Percentiles rank a stretch among this genome's conserved stretches.
phyloP scores from a whole-genome alignment of 164 flowering plant species.

The Magnolia changhungtana region DNA sequence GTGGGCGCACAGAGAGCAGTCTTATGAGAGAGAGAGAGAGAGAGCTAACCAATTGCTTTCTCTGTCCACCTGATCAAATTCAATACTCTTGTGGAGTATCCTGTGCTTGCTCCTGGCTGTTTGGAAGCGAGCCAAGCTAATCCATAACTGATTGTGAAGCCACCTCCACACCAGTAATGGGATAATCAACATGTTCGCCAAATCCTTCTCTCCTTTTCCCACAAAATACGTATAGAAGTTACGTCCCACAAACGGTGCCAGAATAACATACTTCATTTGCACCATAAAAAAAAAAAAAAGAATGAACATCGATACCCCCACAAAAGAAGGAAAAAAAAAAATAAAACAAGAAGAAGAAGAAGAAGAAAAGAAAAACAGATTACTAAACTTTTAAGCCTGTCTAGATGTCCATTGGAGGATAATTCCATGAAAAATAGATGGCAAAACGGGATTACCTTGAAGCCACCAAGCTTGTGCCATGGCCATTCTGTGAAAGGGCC shows the following conservation, averaged over 20 bases:
- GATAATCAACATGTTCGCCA: not conserved
- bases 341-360: too few species aligned
- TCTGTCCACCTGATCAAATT: constrained; percentile 16
- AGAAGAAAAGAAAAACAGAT: too few species aligned
- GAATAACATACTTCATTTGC: constrained; percentile 1
- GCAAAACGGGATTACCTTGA: constrained; percentile 6
- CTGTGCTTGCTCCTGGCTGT: constrained; percentile 14
- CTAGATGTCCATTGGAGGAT: not conserved
- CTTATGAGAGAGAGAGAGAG: not conserved
- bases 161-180: constrained; percentile 3
- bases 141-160: constrained; percentile 13
- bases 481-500: constrained; percentile 17
- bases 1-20: not conserved
- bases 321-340: too few species aligned
- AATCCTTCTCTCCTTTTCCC: not conserved
- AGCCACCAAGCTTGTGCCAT: constrained; percentile 11
- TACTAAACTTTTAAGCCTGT: not conserved
- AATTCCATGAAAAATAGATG: not conserved
- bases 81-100: constrained; percentile 28
- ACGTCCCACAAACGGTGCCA: constrained; percentile 4
- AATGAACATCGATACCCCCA: not conserved
- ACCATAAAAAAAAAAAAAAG: not conserved
- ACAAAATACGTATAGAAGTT: not conserved
- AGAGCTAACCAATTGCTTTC: constrained; percentile 1
- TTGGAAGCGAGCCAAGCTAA: constrained; percentile 5